Evolutionary conservation across 345 rosid genomes (phyloP), one percentile per base, ranked within the genome.

Genomic region (Salix suchowensis): DNA sequence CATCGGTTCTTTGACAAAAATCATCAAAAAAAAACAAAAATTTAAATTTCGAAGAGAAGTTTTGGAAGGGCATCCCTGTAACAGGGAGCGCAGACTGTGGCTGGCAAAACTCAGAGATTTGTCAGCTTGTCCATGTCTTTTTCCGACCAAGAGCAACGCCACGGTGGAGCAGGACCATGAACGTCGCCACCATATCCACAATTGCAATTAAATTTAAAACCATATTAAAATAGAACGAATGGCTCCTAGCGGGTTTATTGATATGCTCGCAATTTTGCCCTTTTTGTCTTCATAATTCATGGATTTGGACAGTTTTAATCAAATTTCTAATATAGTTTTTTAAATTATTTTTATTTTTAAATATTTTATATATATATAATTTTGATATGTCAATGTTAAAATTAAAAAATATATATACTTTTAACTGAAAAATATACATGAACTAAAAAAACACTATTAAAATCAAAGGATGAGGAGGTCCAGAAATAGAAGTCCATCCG

Each of bases 401-500:
- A 39, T 6, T 37, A 37, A 6, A 37, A 37, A 0, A 37, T 37
- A 37, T 37, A 34, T 5, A 4, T 37, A 37, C 2, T 36, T 36
- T 36, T 37, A 39, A 8, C 2, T 1, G 8, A 39, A 8, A 39
- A 7, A 39, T 7, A 39, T 7, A 39, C 6, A 71, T 48, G 16
- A 16, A 48, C 52, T 21, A 28, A 70, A 58, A 21, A 4, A 28
- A 1, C 2, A 39, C 37, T 54, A 32, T 8, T 21, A n/a, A 67
- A 58, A 37, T 1, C 4, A 44, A 70, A 50, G 21, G 13, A 54
- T 37, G 40, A 7, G 28, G 23, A 19, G 28, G 42, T 6, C 32
- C n/a, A 19, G 6, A 2, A 4, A 36, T 74, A 39, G 30, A 67
- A 71, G 68, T 19, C 68, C 62, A 48, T 78, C 6, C 80, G 80